phyloP scores from a whole-genome alignment of 768 basidiomycete genomes.

The Pleurotus giganteus region DNA sequence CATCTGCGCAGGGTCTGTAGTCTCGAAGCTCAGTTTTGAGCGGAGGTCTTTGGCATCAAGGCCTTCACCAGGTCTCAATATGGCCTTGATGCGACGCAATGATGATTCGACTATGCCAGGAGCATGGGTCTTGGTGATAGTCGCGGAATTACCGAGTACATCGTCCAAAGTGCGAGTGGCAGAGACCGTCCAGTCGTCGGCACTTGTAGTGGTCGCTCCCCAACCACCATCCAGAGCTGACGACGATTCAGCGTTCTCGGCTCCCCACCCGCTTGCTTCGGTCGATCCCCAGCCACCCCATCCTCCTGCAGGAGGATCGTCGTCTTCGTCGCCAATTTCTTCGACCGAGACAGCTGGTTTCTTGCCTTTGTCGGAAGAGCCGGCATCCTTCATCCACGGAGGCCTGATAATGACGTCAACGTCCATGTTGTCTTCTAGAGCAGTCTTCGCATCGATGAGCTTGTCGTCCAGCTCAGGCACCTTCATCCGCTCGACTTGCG shows the following conservation, averaged over 20 bases:
- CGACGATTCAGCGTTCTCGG: no score
- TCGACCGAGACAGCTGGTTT: neutral
- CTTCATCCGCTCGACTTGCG: constrained; percentile 33
- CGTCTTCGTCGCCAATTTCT: neutral
- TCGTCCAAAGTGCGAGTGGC: neutral
- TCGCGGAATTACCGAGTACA: neutral
- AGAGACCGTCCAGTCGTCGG: neutral
- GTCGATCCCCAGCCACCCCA: constrained; percentile 13
- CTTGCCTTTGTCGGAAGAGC: neutral
- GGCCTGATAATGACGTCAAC: constrained; percentile 20
- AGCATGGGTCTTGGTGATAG: constrained; percentile 35
- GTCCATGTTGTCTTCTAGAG: constrained; percentile 25
- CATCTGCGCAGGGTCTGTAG: constrained; percentile 24
- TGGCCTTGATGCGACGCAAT: constrained; percentile 44
- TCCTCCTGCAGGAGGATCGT: constrained; percentile 4
- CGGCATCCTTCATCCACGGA: constrained; percentile 10
- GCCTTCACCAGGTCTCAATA: constrained; percentile 30
- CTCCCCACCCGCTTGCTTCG: constrained; percentile 11
- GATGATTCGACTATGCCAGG: constrained; percentile 57
- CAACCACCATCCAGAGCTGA: neutral
- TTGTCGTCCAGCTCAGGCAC: constrained; percentile 16
- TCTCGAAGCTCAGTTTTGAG: neutral
- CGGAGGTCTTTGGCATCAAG: neutral
- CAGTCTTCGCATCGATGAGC: constrained; percentile 7
- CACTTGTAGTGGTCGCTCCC: neutral